Base-by-base conservation (phyloP, 2,329 filamentous ascomycete genomes). In the Coniella vitis region DNA sequence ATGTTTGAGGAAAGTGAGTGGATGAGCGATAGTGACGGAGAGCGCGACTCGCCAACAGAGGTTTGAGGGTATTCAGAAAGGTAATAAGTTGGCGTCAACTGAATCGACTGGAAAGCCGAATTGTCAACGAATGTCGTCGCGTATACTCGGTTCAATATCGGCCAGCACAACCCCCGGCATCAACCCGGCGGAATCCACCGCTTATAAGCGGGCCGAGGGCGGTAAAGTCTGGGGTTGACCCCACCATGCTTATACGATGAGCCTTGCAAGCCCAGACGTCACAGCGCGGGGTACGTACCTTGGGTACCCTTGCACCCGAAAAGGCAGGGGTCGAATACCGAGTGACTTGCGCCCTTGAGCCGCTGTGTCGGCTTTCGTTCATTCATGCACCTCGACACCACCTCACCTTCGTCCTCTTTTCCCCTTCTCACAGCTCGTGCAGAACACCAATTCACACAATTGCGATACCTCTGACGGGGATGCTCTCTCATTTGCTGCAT, bases 1-100 rank as follows among this genome's bases (percentile, higher is more conserved):
- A 73, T 73, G 57, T 17, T 58, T 31, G n/a, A 13, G 12, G 36
- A 29, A 5, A 10, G 10, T 10, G 25, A 29, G 5, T 29, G 25
- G n/a, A n/a, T 29, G 25, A 29, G 10, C 10, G 25, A 29, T 10
- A 10, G 25, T 29, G 25, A 29, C 10, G 25, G 25, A 7, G 10
- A 1, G 31, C 7, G 17, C 16, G 20, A 20, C 20, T n/a, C 5
- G 8, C 5, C 5, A 29, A n/a, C n/a, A n/a, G n/a, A n/a, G n/a
- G n/a, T n/a, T n/a, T n/a, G n/a, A n/a, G n/a, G n/a, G n/a, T n/a
- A n/a, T n/a, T n/a, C n/a, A n/a, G n/a, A n/a, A n/a, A n/a, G n/a
- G n/a, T n/a, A n/a, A n/a, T n/a, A n/a, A n/a, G n/a, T n/a, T n/a
- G n/a, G n/a, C n/a, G n/a, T n/a, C n/a, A n/a, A n/a, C n/a, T n/a